phyloP scores from a whole-genome alignment of 805 yeast genomes.

The Cephaloascus fragrans region DNA sequence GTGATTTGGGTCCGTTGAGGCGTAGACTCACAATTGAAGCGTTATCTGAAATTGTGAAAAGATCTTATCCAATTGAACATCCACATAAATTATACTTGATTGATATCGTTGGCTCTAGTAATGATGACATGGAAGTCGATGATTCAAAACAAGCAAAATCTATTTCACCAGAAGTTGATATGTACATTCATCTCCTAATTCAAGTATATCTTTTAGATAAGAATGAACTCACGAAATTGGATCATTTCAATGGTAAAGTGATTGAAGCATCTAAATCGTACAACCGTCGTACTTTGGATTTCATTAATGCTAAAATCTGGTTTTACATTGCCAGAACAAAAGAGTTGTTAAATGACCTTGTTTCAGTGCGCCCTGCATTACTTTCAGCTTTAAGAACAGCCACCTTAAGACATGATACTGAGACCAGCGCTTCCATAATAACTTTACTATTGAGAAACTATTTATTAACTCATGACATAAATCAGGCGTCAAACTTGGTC shows the following conservation, averaged over 20 bases:
- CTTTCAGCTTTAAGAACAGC: conserved; percentile 77
- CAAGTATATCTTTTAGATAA: conserved; percentile 70
- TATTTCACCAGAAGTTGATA: conserved; percentile 69
- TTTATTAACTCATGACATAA: conserved; percentile 66
- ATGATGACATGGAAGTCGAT: conserved; percentile 19
- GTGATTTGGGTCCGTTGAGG: conserved; percentile 73
- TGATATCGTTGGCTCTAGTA: conserved; percentile 19
- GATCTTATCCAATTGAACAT: conserved; percentile 43
- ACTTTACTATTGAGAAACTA: conserved; percentile 82
- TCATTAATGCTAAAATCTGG: conserved; percentile 86
- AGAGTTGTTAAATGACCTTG: conserved; percentile 48
- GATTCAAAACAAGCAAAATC: conserved; percentile 17
- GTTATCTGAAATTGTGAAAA: conserved; percentile 44
- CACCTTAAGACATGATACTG: conserved; percentile 83
- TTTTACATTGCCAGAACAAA: conserved; percentile 75
- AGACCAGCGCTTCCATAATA: conserved; percentile 80
- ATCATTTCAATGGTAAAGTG: conserved; percentile 42
- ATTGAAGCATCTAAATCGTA: conserved; percentile 48
- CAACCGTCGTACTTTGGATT: conserved; percentile 78
- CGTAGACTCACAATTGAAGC: conserved; percentile 45
- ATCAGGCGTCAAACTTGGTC: conserved; percentile 81
- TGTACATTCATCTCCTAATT: conserved; percentile 68
- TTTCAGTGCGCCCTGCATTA: conserved; percentile 58
- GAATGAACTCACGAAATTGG: conserved; percentile 36
- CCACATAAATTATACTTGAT: conserved; percentile 32